Evolutionary conservation across 805 yeast genomes (phyloP).

Genomic region (Danielia oregonensis): DNA sequence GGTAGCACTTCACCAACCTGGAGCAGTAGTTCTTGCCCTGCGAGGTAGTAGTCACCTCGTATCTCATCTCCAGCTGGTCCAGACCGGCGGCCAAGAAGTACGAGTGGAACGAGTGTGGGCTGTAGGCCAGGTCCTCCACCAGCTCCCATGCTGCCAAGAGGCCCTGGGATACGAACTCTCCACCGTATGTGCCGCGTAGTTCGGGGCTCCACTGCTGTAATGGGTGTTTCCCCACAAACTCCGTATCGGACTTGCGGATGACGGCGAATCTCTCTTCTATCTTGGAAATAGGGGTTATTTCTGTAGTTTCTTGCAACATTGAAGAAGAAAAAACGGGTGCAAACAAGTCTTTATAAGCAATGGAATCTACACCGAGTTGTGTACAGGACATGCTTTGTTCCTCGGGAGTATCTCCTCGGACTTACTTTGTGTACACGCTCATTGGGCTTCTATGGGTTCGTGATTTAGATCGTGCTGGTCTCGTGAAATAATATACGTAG

Average conservation of each 20-base stretch:
- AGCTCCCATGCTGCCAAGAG: slow-evolving; percentile 27
- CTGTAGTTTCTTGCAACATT: slow-evolving; percentile 7
- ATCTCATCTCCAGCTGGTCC: slow-evolving; percentile 18
- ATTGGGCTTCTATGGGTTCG: too few species aligned
- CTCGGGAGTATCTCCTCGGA: too few species aligned
- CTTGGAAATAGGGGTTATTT: slow-evolving; percentile 11
- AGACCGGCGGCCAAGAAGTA: slow-evolving; percentile 27
- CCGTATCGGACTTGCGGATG: slow-evolving; percentile 10
- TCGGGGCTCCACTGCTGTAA: slow-evolving; percentile 19
- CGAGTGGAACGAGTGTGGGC: slow-evolving; percentile 26
- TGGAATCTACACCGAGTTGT: too few species aligned
- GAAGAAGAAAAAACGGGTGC: not conserved
- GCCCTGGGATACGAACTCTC: slow-evolving; percentile 25
- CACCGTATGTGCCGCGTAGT: slow-evolving; percentile 27
- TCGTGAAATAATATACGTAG: too few species aligned
- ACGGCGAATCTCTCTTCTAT: slow-evolving; percentile 20
- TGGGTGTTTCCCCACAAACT: slow-evolving; percentile 22
- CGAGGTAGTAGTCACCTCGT: slow-evolving; percentile 21
- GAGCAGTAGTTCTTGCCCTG: slow-evolving; percentile 24
- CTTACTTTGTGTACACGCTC: too few species aligned
- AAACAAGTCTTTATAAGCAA: too few species aligned
- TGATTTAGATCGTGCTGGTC: too few species aligned
- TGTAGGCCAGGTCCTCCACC: slow-evolving; percentile 18
- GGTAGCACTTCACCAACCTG: slow-evolving; percentile 22
- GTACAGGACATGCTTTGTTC: too few species aligned